Evolutionary conservation across 208 protist genomes (phyloP), one percentile per base, ranked within the genome.

Genomic region (Trypanosoma vivax): DNA sequence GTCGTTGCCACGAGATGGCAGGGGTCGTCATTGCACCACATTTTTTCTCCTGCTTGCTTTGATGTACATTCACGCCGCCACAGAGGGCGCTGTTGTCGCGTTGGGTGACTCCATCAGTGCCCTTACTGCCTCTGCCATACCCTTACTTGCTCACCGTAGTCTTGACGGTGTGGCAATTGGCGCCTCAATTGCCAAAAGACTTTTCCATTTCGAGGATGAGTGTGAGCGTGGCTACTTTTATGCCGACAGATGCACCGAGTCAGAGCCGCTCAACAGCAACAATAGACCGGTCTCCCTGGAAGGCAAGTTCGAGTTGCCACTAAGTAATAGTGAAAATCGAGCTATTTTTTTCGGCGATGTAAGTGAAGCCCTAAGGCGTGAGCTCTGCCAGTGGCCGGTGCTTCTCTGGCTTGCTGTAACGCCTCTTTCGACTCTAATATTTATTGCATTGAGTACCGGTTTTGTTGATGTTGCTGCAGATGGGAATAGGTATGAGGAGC

Each of bases 91-190:
- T 38, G 34, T 88, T 33, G 46, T 87, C 19, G 79, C 79, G 0
- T 50, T 83, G 14, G 79, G 86, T 49, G 19, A 41, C 21, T 63
- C 53, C 11, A 38, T 38, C 21, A 25, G 35, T 0, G 49, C 73
- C 0, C 59, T 91, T n/a, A 13, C 78, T 3, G 64, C 52, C 31
- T 50, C 70, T 10, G 58, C 70, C 1, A 23, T 81, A 27, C 76
- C 83, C 14, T 59, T 91, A 16, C 66, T 60, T 10, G 52, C 77
- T n/a, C 83, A 91, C 52, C 68, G 71, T 14, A 70, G 79, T 18
- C 83, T 83, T 56, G 62, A 90, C 55, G 83, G 83, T 39, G 51
- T 90, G 10, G 79, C 86, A 7, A 76, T 90, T 25, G 83, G 83
- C 21, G 70, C 84, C 2, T 53, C 78, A 0, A 43, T 84, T 34